Evolutionary conservation across 805 yeast species (phyloP).

Genomic region (Dipodascopsis uninucleata): DNA sequence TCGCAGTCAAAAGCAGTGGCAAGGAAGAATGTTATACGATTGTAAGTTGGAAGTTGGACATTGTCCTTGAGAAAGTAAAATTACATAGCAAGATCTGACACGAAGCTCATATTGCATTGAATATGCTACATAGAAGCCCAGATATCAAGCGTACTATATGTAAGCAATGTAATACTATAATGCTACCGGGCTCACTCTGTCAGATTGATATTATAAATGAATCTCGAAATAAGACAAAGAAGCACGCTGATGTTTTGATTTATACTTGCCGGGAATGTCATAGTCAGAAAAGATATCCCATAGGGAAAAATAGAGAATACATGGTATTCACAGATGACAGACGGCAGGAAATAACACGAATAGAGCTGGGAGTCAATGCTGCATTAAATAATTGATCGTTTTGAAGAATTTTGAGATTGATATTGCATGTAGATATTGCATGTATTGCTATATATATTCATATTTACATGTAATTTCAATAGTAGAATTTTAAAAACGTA

Average conservation of each 20-base stretch:
- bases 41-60: constrained; percentile 15
- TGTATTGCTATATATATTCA: constrained; percentile 1
- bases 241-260: constrained; percentile 44
- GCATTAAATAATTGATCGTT: background rate
- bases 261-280: constrained; percentile 23
- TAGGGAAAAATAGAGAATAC: constrained; percentile 19
- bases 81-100: background rate
- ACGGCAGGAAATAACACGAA: no score
- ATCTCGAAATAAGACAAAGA: constrained; percentile 37
- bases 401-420: background rate
- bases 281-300: constrained; percentile 23
- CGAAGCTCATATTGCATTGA: background rate
- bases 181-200: constrained; percentile 48
- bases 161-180: constrained; percentile 54
- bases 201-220: constrained; percentile 40
- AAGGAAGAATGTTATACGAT: constrained; percentile 27
- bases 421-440: background rate
- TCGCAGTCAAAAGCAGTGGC: constrained; percentile 27
- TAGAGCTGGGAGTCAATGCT: constrained; percentile 3
- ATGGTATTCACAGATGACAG: constrained; percentile 17
- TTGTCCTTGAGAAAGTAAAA: background rate
- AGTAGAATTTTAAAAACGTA: background rate
- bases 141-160: constrained; percentile 59
- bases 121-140: constrained; percentile 18
- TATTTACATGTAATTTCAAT: background rate